Evolutionary conservation across 345 rosid genomes (phyloP).

Genomic region (Tarenaya hassleriana): DNA sequence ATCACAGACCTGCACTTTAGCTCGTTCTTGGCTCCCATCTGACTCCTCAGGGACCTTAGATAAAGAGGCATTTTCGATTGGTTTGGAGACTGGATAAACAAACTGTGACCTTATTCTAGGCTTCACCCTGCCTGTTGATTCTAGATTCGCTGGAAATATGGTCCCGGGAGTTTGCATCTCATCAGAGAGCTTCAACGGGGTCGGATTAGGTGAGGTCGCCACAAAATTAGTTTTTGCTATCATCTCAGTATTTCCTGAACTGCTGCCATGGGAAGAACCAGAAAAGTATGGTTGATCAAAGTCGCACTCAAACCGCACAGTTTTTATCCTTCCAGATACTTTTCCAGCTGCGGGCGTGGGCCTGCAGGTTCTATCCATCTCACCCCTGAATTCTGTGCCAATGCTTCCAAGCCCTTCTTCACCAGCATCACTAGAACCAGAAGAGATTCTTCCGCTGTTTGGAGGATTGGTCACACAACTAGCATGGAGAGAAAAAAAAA

Average conservation of each 20-base stretch:
- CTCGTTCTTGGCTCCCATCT: constrained; percentile 22
- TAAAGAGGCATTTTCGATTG: constrained; percentile 33
- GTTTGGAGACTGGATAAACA: constrained; percentile 41
- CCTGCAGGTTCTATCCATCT: constrained; percentile 11
- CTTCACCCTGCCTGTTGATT: constrained; percentile 34
- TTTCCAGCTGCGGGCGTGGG: constrained; percentile 29
- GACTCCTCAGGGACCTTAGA: constrained; percentile 32
- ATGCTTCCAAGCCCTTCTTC: constrained; percentile 23
- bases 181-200: constrained; percentile 55
- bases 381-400: constrained; percentile 25
- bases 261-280: constrained; percentile 30
- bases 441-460: constrained; percentile 27
- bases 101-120: constrained; percentile 52
- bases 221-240: constrained; percentile 23
- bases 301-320: constrained; percentile 51
- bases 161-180: constrained; percentile 88
- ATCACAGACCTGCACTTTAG: constrained; percentile 28
- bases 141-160: constrained; percentile 47
- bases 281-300: constrained; percentile 36
- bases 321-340: constrained; percentile 37
- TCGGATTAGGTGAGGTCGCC: constrained; percentile 40
- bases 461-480: constrained; percentile 47
- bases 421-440: constrained; percentile 34
- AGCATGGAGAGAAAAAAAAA: constrained; percentile 7
- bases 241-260: constrained; percentile 27